Evolutionary conservation across 2,329 filamentous ascomycete species (phyloP).

Genomic region (Blastomyces gilchristii): DNA sequence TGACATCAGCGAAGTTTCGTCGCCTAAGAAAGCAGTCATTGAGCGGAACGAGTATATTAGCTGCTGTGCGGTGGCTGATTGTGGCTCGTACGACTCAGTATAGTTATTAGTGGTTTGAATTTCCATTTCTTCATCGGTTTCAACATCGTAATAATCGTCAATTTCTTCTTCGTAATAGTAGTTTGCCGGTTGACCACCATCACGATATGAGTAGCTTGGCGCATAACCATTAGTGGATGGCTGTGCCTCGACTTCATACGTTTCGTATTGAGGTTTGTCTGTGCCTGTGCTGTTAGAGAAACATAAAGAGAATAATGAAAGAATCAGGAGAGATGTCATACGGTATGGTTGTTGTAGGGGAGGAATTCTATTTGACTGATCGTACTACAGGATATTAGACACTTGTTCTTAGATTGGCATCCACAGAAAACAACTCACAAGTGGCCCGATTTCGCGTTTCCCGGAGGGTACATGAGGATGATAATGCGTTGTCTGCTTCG

Average conservation of each 20-base stretch:
- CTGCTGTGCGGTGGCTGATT: slow-evolving; percentile 35
- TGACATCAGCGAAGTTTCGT: slow-evolving; percentile 46
- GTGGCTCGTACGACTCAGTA: slow-evolving; percentile 15
- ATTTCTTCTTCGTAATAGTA: slow-evolving; percentile 43
- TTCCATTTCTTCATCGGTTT: slow-evolving; percentile 50
- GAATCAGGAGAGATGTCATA: background rate
- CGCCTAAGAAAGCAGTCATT: slow-evolving; percentile 40
- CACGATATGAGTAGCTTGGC: background rate
- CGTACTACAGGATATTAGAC: slow-evolving; percentile 2
- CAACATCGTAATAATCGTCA: slow-evolving; percentile 53
- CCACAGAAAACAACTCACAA: slow-evolving; percentile 10
- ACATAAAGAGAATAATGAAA: background rate
- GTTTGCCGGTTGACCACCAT: background rate
- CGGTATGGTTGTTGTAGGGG: background rate
- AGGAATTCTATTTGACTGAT: background rate
- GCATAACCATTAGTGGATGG: background rate
- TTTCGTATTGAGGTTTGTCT: background rate
- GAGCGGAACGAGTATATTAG: slow-evolving; percentile 41
- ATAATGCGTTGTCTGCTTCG: slow-evolving; percentile 1
- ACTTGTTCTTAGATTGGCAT: background rate
- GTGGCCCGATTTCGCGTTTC: slow-evolving; percentile 8
- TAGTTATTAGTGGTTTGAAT: slow-evolving; percentile 32
- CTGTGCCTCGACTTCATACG: background rate
- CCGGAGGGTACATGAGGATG: slow-evolving; percentile 7
- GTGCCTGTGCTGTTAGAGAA: background rate